Percentiles rank a stretch among this genome's conserved stretches.
These are phyloP conservation scores for Phytophthora multivora DNA, from an alignment of 352 stramenopile genomes.

Conservation along the genomic window DNA sequence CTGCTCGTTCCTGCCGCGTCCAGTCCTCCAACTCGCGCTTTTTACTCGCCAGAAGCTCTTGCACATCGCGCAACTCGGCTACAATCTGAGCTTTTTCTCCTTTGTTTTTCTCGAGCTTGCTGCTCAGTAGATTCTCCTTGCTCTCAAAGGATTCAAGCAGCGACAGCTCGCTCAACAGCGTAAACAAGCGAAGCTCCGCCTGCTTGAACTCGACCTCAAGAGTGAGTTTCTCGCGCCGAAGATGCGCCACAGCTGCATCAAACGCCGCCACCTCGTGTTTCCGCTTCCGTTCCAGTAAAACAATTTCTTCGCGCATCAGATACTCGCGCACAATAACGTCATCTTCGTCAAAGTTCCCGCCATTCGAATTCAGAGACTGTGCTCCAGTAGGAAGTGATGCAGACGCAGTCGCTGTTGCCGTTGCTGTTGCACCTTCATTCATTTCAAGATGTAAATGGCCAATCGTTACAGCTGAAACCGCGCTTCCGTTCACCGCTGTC, in stretches of 20 bases:
- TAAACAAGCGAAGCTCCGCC: slow-evolving; percentile 88
- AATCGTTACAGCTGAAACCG: slow-evolving; percentile 14
- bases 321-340: slow-evolving; percentile 54
- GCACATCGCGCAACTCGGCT: slow-evolving; percentile 73
- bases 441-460: slow-evolving; percentile 33
- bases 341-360: slow-evolving; percentile 47
- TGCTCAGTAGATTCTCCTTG: slow-evolving; percentile 88
- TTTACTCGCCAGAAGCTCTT: slow-evolving; percentile 76
- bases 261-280: slow-evolving; percentile 76
- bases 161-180: slow-evolving; percentile 82
- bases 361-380: slow-evolving; percentile 2
- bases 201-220: slow-evolving; percentile 91
- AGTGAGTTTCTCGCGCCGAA: slow-evolving; percentile 85
- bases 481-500: not conserved
- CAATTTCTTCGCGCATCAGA: slow-evolving; percentile 69
- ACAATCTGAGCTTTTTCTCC: slow-evolving; percentile 88
- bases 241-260: slow-evolving; percentile 88
- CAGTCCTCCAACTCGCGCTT: slow-evolving; percentile 85
- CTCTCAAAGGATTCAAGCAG: slow-evolving; percentile 92
- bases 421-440: slow-evolving; percentile 8
- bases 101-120: slow-evolving; percentile 86
- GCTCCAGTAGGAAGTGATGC: not conserved
- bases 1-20: slow-evolving; percentile 55
- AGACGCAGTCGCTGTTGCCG: slow-evolving; percentile 1
- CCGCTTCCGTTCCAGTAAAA: slow-evolving; percentile 67